phyloP scores from a whole-genome alignment of 495 filamentous ascomycete species.

The Penicillium ochrochloron region DNA sequence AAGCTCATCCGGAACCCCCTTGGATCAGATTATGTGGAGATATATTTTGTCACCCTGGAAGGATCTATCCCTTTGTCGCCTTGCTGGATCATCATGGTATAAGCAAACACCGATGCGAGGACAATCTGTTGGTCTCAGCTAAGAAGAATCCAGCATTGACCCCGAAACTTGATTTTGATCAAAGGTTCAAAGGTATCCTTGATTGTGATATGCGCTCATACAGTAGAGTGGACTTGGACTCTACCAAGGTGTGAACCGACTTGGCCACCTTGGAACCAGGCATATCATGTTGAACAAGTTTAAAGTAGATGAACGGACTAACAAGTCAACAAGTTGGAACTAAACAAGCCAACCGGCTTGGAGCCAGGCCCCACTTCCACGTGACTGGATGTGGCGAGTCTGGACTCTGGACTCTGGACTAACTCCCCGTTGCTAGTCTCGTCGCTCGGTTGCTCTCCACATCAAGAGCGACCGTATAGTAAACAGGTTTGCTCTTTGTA shows the following conservation, averaged over 20 bases:
- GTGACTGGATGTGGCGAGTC: conserved; percentile 9
- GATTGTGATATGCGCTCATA: not conserved
- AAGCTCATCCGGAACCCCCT: conserved; percentile 3
- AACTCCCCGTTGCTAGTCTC: not conserved
- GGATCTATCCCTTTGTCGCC: conserved; percentile 8
- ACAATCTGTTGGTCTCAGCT: not conserved
- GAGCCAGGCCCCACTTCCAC: not conserved
- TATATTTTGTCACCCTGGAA: not conserved
- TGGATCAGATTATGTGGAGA: conserved; percentile 5
- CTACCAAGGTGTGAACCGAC: not conserved
- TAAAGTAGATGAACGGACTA: not conserved
- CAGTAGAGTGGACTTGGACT: not conserved
- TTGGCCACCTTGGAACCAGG: not conserved
- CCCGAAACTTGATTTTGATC: not conserved
- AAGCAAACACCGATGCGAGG: conserved; percentile 6
- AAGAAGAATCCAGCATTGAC: not conserved
- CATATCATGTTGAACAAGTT: conserved; percentile 2
- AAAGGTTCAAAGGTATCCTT: not conserved
- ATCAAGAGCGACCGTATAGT: not conserved
- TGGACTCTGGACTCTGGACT: too few relatives aligned
- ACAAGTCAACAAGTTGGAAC: not conserved
- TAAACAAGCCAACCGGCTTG: not conserved
- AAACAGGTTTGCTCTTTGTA: conserved; percentile 22
- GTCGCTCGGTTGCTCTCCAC: conserved; percentile 16
- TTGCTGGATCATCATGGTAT: not conserved